These are phyloP conservation scores for Penicillium daleae DNA, from an alignment of 495 filamentous ascomycete genomes.

Conservation along the genomic window DNA sequence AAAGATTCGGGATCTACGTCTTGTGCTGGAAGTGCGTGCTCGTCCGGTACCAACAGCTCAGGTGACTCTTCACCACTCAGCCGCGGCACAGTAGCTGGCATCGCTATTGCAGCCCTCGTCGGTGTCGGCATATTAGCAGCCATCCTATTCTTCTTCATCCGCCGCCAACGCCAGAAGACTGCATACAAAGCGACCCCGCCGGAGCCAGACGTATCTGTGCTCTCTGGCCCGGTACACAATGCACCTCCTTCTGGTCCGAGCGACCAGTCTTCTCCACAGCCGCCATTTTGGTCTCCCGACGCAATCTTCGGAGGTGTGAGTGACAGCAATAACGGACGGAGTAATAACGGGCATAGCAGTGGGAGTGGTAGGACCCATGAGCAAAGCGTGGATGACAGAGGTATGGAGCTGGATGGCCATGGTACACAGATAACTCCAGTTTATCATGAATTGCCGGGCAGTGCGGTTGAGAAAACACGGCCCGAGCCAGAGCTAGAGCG, in stretches of 20 bases:
- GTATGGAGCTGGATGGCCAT: slow-evolving; percentile 22
- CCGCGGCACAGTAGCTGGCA: slow-evolving; percentile 30
- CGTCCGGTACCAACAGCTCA: slow-evolving; percentile 7
- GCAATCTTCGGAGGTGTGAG: slow-evolving; percentile 6
- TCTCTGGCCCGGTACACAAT: slow-evolving; percentile 24
- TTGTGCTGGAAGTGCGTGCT: slow-evolving; percentile 13
- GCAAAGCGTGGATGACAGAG: slow-evolving; percentile 16
- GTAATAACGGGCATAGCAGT: slow-evolving; percentile 18
- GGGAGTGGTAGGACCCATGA: slow-evolving; percentile 9
- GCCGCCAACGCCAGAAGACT: slow-evolving; percentile 24
- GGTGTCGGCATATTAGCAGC: slow-evolving; percentile 23
- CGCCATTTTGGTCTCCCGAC: slow-evolving; percentile 25
- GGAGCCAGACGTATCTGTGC: slow-evolving; percentile 17
- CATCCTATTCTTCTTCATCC: slow-evolving; percentile 21
- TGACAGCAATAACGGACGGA: no score
- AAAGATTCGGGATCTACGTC: slow-evolving; percentile 10
- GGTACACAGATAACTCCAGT: slow-evolving; percentile 23
- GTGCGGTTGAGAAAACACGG: slow-evolving; percentile 10
- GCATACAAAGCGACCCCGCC: slow-evolving; percentile 19
- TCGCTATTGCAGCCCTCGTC: slow-evolving; percentile 26
- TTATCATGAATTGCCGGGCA: slow-evolving; percentile 22
- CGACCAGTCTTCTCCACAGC: slow-evolving; percentile 7
- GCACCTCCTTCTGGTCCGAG: slow-evolving; percentile 12
- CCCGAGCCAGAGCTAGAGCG: neutral
- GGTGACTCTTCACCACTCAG: slow-evolving; percentile 33